Base-by-base conservation (phyloP, 768 basidiomycete genomes). In the Boletus subparvulus region DNA sequence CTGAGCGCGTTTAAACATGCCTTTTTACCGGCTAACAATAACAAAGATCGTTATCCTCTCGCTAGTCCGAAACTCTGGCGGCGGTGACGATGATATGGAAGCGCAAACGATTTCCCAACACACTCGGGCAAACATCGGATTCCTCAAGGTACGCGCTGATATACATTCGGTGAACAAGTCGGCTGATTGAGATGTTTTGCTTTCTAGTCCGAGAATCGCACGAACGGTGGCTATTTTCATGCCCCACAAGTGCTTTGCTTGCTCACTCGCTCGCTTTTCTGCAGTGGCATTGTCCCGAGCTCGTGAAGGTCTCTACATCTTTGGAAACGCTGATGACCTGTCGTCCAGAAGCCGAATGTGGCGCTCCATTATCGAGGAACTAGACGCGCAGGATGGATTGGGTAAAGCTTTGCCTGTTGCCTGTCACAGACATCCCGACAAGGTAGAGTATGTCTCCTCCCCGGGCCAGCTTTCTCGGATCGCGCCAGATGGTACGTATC, bases 281-380 rank as follows among this genome's bases (percentile, higher is more conserved):
- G 19, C 57, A 78, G 90, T 91, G 41, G 87, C 90, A 0, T 67
- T 92, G 5, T 90, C 88, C 21, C 78, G 90, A 21, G 89, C 90
- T 5, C 80, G 82, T 47, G 83, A 92, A 57, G 90, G 90, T 6
- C 72, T 92, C 2, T 91, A 79, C 63, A 81, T 92, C 33, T 70
- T 92, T 4, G 90, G 90, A 24, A 89, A 90, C 51, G 82, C 85
- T 0, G 67, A 76, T 0, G 80, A 83, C 41, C 65, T 88, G 42
- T 72, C 79, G 5, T 70, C 75, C 16, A 75, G 72, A 54, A 83
- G 80, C 55, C 49, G 65, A 11, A 86, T 85, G 71, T 91, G 88
- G 90, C 67, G 65, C 1, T 71, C 67, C 0, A 75, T 89, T 14
- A 69, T 88, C 2, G 76, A 84, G n/a, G 79, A 85, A 61, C 73